Percentiles rank a stretch among this genome's conserved stretches.
phyloP scores from a whole-genome alignment of 2,329 filamentous ascomycete genomes.

The Diaporthe helianthi region DNA sequence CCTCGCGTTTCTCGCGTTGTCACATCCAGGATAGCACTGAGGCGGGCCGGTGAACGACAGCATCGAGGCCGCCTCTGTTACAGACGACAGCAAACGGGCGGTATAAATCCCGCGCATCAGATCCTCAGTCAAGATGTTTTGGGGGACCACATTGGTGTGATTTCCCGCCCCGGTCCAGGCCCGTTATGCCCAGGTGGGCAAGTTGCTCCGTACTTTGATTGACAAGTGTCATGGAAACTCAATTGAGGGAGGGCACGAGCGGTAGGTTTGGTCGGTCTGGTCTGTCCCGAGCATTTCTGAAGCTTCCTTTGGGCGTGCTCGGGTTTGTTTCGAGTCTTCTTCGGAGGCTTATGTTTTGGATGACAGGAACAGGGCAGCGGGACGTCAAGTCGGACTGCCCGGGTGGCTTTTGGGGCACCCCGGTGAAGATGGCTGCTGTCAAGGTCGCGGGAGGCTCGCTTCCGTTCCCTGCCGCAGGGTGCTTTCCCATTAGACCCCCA shows the following conservation, averaged over 20 bases:
- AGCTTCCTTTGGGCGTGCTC: neutral
- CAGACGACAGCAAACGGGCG: neutral
- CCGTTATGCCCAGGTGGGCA: neutral
- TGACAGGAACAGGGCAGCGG: too few species aligned
- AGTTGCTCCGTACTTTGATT: constrained; percentile 10
- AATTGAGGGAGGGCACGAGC: neutral
- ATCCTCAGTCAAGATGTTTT: constrained; percentile 14
- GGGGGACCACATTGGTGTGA: neutral
- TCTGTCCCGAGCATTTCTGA: neutral
- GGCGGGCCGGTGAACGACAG: neutral
- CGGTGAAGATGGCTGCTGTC: neutral
- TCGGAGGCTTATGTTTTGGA: neutral
- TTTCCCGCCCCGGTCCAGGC: neutral
- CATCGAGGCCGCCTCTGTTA: constrained; percentile 10
- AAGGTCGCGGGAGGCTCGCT: neutral
- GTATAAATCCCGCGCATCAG: constrained; percentile 9
- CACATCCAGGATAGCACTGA: neutral
- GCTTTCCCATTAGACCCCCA: neutral
- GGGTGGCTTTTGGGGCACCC: neutral
- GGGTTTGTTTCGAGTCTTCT: constrained; percentile 10
- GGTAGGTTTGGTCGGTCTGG: neutral
- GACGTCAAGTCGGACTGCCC: neutral
- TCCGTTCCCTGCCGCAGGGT: neutral
- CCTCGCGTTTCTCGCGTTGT: constrained; percentile 20
- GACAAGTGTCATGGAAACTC: constrained; percentile 7